Evolutionary conservation across 768 basidiomycete genomes (phyloP).

Genomic region (Stropharia rugosoannulata): DNA sequence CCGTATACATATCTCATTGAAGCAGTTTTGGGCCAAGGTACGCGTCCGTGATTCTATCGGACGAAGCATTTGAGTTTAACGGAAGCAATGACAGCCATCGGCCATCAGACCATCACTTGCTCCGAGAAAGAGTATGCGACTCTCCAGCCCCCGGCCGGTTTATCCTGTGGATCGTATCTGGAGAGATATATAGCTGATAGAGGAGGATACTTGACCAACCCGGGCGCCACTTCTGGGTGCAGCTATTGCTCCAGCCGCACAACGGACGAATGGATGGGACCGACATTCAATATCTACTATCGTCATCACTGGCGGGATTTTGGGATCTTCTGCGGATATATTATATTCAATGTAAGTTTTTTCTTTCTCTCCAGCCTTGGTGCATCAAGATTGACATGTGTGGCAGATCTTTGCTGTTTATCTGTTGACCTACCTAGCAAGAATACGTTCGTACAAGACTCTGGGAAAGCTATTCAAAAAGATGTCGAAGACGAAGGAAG

Average conservation of each 20-base stretch:
- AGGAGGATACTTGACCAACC: constrained; percentile 63
- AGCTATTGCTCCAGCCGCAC: constrained; percentile 52
- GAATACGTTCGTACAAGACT: constrained; percentile 34
- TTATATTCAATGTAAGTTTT: constrained; percentile 42
- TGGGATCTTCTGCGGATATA: constrained; percentile 49
- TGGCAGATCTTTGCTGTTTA: constrained; percentile 44
- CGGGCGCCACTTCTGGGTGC: constrained; percentile 49
- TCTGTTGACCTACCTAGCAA: constrained; percentile 56
- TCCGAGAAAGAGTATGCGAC: constrained; percentile 58
- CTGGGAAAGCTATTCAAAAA: constrained; percentile 9
- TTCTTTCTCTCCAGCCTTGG: background rate
- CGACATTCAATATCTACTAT: constrained; percentile 62
- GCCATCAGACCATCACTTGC: constrained; percentile 51
- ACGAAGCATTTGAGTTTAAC: constrained; percentile 20
- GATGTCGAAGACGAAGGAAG: constrained; percentile 11
- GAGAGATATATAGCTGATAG: constrained; percentile 43
- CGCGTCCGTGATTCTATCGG: constrained; percentile 12
- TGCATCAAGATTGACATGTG: background rate
- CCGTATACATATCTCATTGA: constrained; percentile 54
- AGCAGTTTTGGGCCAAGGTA: constrained; percentile 48
- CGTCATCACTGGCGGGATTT: constrained; percentile 49
- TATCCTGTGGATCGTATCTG: constrained; percentile 56
- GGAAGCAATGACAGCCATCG: constrained; percentile 47
- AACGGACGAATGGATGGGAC: constrained; percentile 55
- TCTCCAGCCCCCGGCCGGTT: constrained; percentile 56